A percentile compares a stretch with the other conserved stretches of the same genome.
These are phyloP conservation scores for Diplodia scrobiculata DNA, from an alignment of 2,329 filamentous ascomycete species.

Conservation along the genomic window DNA sequence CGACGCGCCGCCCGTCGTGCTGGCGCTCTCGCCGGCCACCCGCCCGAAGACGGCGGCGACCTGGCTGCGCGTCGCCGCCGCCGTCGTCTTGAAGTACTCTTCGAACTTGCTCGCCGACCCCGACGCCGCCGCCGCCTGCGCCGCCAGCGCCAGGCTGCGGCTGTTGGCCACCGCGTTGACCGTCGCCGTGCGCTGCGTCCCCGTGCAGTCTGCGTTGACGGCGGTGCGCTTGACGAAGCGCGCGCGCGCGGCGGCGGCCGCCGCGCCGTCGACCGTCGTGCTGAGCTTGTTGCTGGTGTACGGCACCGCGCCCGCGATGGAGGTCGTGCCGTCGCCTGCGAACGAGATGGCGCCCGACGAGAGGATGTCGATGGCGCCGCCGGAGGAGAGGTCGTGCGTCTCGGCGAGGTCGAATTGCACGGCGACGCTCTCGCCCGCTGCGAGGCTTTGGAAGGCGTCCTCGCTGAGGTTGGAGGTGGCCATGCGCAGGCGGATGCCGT, in stretches of 20 bases:
- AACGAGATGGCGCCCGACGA: constrained; percentile 61
- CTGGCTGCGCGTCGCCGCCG: constrained; percentile 44
- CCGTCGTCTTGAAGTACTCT: constrained; percentile 66
- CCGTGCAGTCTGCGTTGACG: constrained; percentile 59
- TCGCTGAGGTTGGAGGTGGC: constrained; percentile 53
- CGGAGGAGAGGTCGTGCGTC: constrained; percentile 59
- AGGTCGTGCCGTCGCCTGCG: constrained; percentile 55
- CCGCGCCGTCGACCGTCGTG: constrained; percentile 59
- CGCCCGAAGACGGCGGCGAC: constrained; percentile 51
- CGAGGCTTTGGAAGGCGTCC: constrained; percentile 56
- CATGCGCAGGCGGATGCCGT: constrained; percentile 55
- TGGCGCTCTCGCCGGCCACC: constrained; percentile 60
- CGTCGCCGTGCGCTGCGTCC: constrained; percentile 50
- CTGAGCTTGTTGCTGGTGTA: constrained; percentile 63
- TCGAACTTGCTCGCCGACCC: constrained; percentile 51
- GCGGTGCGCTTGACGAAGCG: constrained; percentile 43
- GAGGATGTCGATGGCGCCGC: constrained; percentile 51
- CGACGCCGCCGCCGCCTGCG: constrained; percentile 55
- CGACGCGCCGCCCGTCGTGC: constrained; percentile 53
- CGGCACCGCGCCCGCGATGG: constrained; percentile 58
- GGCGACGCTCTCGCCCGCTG: constrained; percentile 53
- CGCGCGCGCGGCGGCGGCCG: constrained; percentile 55
- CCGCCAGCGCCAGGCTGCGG: constrained; percentile 55
- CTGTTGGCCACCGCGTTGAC: constrained; percentile 59
- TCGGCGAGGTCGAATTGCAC: constrained; percentile 59